A percentile compares a stretch with the other conserved stretches of the same genome.
phyloP scores from a whole-genome alignment of 129 eudicot genomes.

The Artemisia argyi region DNA sequence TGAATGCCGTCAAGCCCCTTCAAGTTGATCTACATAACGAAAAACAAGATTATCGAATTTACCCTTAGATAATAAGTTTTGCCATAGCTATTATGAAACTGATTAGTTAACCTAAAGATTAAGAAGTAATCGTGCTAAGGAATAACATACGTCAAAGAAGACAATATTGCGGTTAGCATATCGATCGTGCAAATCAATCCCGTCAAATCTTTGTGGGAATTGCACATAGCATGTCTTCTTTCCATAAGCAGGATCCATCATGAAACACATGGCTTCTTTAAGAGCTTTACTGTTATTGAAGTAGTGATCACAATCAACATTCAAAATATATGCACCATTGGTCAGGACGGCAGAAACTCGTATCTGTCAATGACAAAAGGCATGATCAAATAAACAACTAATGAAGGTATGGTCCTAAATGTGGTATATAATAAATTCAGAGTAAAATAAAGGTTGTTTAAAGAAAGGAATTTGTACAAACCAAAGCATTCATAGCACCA shows the following conservation, averaged over 20 bases:
- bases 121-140: not conserved
- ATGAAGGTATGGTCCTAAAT: not conserved
- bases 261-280: conserved; percentile 94
- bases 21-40: conserved; percentile 52
- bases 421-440: no score
- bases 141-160: conserved; percentile 75
- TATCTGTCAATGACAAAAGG: conserved; percentile 42
- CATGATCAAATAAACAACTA: conserved; percentile 6
- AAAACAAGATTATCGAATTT: not conserved
- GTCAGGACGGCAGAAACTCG: conserved; percentile 91
- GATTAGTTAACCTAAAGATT: not conserved
- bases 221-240: conserved; percentile 85
- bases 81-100: not conserved
- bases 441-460: not conserved
- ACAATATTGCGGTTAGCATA: conserved; percentile 88
- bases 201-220: conserved; percentile 92
- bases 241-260: conserved; percentile 89
- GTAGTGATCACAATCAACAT: conserved; percentile 96
- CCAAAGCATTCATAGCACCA: conserved; percentile 76
- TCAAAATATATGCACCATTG: conserved; percentile 78
- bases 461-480: conserved; percentile 15
- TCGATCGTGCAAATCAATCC: conserved; percentile 91
- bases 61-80: not conserved
- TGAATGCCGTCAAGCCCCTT: conserved; percentile 68
- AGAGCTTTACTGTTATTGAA: conserved; percentile 89